phyloP scores from a whole-genome alignment of 768 basidiomycete species.

The Tylopilus balloui region DNA sequence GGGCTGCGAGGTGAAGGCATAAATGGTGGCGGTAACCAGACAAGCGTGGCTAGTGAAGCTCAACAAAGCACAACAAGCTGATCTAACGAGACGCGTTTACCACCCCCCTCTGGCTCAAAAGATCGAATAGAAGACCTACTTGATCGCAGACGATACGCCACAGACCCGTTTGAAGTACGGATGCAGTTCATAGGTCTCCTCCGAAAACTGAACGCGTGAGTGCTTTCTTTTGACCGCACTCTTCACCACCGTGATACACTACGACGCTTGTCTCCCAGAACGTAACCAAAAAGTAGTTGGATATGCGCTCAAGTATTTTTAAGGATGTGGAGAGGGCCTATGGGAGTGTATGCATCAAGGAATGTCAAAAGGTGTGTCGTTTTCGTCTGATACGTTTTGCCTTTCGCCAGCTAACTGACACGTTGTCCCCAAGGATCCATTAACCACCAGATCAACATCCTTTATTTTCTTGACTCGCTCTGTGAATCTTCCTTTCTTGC shows the following conservation, averaged over 20 bases:
- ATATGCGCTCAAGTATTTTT: conserved; percentile 81
- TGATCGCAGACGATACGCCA: background rate
- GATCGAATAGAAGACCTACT: background rate
- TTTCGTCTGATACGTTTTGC: background rate
- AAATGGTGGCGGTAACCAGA: too few relatives aligned
- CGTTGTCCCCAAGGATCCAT: conserved; percentile 58
- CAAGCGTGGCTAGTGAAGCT: too few relatives aligned
- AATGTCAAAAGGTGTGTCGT: conserved; percentile 73
- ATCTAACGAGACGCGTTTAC: too few relatives aligned
- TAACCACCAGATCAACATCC: conserved; percentile 88
- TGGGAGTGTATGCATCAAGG: conserved; percentile 93
- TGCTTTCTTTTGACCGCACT: background rate
- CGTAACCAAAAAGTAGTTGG: conserved; percentile 81
- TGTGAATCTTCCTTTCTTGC: conserved; percentile 74
- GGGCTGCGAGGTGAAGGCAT: too few relatives aligned
- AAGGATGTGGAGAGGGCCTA: conserved; percentile 82
- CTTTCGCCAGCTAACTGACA: too few relatives aligned
- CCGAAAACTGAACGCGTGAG: conserved; percentile 60
- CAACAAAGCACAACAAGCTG: too few relatives aligned
- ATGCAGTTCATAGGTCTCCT: conserved; percentile 67
- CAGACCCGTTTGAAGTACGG: conserved; percentile 66
- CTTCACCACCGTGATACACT: background rate
- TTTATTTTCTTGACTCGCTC: conserved; percentile 86
- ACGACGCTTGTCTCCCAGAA: conserved; percentile 37
- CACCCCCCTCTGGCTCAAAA: background rate